A percentile compares a stretch with the other conserved stretches of the same genome.
Conservation (phyloP, 305 asterid genomes). For the Stenogyne calaminthoides region DNA sequence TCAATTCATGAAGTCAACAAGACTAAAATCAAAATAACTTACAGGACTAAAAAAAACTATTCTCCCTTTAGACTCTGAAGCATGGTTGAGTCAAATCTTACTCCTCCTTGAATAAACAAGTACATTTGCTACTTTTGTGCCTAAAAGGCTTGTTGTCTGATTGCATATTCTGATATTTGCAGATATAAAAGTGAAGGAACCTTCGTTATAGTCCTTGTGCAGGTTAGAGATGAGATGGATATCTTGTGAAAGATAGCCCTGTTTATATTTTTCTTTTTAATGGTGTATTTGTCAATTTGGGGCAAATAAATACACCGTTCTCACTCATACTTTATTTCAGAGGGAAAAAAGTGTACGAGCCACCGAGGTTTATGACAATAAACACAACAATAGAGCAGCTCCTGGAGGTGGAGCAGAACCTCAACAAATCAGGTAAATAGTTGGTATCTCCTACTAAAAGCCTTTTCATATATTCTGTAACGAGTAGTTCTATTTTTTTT, state of each 20-base stretch:
- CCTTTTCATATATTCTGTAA: too few species aligned
- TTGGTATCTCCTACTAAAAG: too few species aligned
- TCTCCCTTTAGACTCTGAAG: not conserved
- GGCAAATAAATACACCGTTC: not conserved
- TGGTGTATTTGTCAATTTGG: not conserved
- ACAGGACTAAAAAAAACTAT: too few species aligned
- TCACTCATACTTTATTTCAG: conserved; percentile 40
- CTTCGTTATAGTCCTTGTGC: conserved; percentile 81
- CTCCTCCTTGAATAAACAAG: not conserved
- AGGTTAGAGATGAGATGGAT: conserved; percentile 52
- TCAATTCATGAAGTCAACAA: too few species aligned
- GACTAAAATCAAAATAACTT: too few species aligned
- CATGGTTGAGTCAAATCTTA: not conserved
- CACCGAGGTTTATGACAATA: conserved; percentile 85
- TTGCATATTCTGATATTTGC: conserved; percentile 31
- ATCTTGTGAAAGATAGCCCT: not conserved
- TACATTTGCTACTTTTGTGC: not conserved
- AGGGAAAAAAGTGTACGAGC: conserved; percentile 85
- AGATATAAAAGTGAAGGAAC: conserved; percentile 94
- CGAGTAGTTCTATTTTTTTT: too few species aligned
- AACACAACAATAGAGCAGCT: conserved; percentile 91
- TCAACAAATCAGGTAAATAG: conserved; percentile 53
- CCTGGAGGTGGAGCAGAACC: conserved; percentile 73
- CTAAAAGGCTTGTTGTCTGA: conserved; percentile 14
- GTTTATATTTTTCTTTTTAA: not conserved